These are phyloP conservation scores for Hanseniaspora lachancei DNA, from an alignment of 805 yeast genomes.

Conservation along the genomic window DNA sequence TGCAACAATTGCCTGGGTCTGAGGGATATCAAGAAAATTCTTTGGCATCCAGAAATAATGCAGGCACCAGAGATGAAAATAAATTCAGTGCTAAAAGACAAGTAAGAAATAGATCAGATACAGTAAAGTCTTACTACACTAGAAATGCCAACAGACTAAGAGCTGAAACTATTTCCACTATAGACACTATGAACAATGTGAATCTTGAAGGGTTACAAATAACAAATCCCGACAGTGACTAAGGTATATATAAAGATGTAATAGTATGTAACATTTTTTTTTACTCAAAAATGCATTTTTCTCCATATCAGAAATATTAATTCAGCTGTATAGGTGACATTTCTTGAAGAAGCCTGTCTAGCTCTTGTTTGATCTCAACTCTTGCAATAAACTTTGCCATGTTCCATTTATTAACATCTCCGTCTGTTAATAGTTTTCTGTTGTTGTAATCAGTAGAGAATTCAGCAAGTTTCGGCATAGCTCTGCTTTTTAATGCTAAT, in stretches of 20 bases:
- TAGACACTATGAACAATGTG: conserved; percentile 1
- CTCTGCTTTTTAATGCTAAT: conserved; percentile 1
- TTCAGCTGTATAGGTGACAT: conserved; percentile 2
- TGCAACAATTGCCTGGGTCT: conserved; percentile 27
- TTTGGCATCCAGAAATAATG: conserved; percentile 20
- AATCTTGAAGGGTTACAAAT: conserved; percentile 3
- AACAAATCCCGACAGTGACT: conserved; percentile 6
- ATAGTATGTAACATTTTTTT: not conserved
- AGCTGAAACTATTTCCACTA: conserved; percentile 19
- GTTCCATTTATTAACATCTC: conserved; percentile 12
- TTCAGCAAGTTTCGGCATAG: conserved; percentile 11
- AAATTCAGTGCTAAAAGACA: not conserved
- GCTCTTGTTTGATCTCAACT: conserved; percentile 10
- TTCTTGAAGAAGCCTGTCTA: conserved; percentile 5
- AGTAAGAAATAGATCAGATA: conserved; percentile 19
- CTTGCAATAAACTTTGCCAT: conserved; percentile 12
- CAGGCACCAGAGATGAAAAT: conserved; percentile 21
- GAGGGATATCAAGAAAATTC: conserved; percentile 27
- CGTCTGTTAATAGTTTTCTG: conserved; percentile 5
- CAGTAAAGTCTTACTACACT: conserved; percentile 26
- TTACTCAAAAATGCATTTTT: not conserved
- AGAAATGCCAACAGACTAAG: conserved; percentile 21
- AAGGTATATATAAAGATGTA: not conserved
- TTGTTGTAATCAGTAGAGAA: conserved; percentile 9
- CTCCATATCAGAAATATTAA: not conserved